Evolutionary conservation across 805 yeast genomes (phyloP), one percentile per base, ranked within the genome.

Genomic region (Wickerhamia fluorescens): DNA sequence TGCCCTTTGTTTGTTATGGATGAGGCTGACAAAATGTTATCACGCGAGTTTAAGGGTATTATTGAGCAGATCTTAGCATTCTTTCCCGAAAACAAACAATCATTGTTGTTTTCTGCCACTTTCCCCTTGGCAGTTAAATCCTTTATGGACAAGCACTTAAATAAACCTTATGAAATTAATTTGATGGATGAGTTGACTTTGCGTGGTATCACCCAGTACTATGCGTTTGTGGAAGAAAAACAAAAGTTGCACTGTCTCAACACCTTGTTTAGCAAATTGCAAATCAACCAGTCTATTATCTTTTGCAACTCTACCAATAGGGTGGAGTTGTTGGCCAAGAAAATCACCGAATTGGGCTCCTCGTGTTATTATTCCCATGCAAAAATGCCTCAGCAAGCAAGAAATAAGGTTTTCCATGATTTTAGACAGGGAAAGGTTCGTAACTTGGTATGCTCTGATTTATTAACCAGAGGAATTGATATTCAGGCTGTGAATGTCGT

Each of bases 401-500:
- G 98, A 72, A 92, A 92, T 65, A 85, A 87, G 54, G 98, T 92
- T 5, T 92, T 92, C 75, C 98, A 92, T 56, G 97, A 92, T 59
- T 92, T 92, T 59, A 83, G 98, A 70, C 95, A 86, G 55, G 98
- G 98, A 28, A 87, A 85, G 56, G 96, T 92, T 51, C 81, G 98
- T 66, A 92, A 92, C 52, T 71, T 92, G 49, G 98, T 92, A 23
- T 92, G 98, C 63, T 84, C 97, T 1, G 98, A 92, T 64, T 69
- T 92, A 38, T 73, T 92, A 40, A 89, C 97, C 17, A 83, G 97
- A 71, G 97, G 98, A 73, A 92, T 92, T 49, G 98, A 92, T 70
- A 89, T 92, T 47, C 97, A 92, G 61, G 97, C 97, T 5, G 98
- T 92, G 41, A 92, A 92, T 53, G 97, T 92, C 26, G 98, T 92